Evolutionary conservation across 345 rosid genomes (phyloP), one percentile per base, ranked within the genome.

Genomic region (Laguncularia racemosa): DNA sequence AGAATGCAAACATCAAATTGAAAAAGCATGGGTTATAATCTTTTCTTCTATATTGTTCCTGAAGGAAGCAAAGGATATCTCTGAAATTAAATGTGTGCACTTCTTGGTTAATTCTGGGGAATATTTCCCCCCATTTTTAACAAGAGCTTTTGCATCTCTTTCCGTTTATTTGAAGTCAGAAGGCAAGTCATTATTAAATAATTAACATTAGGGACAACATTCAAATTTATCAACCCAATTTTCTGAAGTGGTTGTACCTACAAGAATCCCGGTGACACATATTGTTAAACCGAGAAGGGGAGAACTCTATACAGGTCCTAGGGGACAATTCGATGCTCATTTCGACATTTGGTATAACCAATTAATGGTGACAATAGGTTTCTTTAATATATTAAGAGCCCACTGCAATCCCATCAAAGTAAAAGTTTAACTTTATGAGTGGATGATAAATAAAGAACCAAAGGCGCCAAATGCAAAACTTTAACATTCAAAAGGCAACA

Each of bases 261-360:
- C 74, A 50, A 75, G 73, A 66, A 85, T 67, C 75, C 79, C 72
- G n/a, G 99, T 85, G 61, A 93, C 95, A 61, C 80, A 81, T 55
- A 93, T 85, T 38, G 75, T 75, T 71, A 93, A 78, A 64, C 98
- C 99, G 76, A 71, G 70, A 93, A 93, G 21, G 99, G 95, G 72
- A 80, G 97, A 81, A 89, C 84, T 77, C 76, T 82, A 77, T 73
- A 83, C n/a, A 82, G 62, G 64, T 89, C 97, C 64, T 80, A 93
- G 59, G 98, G 86, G 68, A 92, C 97, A 70, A 89, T 78, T 55
- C 95, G 99, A 57, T 93, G 99, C 77, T 93, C 99, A 62, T 26
- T 81, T 87, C 91, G 86, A 66, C 99, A 93, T 59, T n/a, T 81
- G 96, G 68, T 69, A 68, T 67, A 93, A 70, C 99, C 99, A 93